These are phyloP conservation scores for Entamoeba dispar DNA, from an alignment of 208 protist species.

Conservation along the genomic window DNA sequence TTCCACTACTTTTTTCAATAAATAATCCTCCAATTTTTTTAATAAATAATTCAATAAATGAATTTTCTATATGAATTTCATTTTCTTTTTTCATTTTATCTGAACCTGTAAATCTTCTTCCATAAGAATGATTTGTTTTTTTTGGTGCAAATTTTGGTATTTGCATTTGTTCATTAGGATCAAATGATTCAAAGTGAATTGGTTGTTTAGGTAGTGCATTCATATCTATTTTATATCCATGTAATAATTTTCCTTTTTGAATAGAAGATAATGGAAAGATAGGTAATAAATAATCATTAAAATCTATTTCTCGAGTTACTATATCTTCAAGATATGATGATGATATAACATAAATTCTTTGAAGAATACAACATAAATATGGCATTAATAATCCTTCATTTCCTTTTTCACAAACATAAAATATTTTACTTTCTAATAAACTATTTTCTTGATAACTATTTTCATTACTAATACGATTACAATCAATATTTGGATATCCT, in stretches of 20 bases:
- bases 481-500: background rate
- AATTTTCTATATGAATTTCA: background rate
- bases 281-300: background rate
- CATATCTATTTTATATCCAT: background rate
- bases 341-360: background rate
- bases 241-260: background rate
- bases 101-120: background rate
- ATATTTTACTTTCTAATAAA: background rate
- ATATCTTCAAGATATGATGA: background rate
- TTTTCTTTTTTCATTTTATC: background rate
- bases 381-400: background rate
- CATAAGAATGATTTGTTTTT: background rate
- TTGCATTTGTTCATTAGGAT: background rate
- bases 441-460: background rate
- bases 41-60: background rate
- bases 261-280: background rate
- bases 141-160: background rate
- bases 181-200: background rate
- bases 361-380: background rate
- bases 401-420: background rate
- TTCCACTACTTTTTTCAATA: background rate
- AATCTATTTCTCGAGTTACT: background rate
- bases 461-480: background rate
- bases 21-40: background rate
- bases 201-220: background rate